Conservation (phyloP, 2,329 filamentous ascomycete species). For the Alternaria dauci region DNA sequence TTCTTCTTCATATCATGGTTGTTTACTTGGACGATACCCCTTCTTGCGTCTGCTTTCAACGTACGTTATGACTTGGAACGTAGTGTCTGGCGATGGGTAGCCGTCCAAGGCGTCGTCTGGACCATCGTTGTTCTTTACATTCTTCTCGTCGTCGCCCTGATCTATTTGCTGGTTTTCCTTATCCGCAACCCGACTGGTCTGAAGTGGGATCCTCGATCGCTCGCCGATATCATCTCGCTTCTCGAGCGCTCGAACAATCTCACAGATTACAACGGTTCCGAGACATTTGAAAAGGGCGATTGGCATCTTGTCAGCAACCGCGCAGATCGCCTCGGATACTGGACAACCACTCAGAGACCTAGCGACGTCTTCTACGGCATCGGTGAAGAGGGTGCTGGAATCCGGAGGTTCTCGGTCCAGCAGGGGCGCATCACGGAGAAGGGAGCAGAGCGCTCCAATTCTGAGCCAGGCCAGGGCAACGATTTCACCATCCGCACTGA, state of each 20-base stretch:
- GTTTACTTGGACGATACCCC: slow-evolving; percentile 78
- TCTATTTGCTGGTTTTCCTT: slow-evolving; percentile 71
- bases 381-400: slow-evolving; percentile 68
- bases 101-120: slow-evolving; percentile 82
- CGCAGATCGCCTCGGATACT: slow-evolving; percentile 83
- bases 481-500: slow-evolving; percentile 60
- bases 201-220: slow-evolving; percentile 82
- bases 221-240: slow-evolving; percentile 82
- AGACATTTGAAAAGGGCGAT: slow-evolving; percentile 65
- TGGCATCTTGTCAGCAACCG: slow-evolving; percentile 65
- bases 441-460: slow-evolving; percentile 40
- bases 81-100: slow-evolving; percentile 78
- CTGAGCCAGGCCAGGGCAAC: slow-evolving; percentile 19
- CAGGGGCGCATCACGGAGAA: slow-evolving; percentile 59
- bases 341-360: slow-evolving; percentile 72
- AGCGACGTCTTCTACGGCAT: slow-evolving; percentile 79
- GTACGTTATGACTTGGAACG: slow-evolving; percentile 67
- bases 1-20: slow-evolving; percentile 78
- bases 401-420: slow-evolving; percentile 60
- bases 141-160: slow-evolving; percentile 66
- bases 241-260: slow-evolving; percentile 82
- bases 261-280: slow-evolving; percentile 73
- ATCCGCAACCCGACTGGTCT: slow-evolving; percentile 73
- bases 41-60: slow-evolving; percentile 80
- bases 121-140: slow-evolving; percentile 77